phyloP scores from a whole-genome alignment of 1,139 yeast species.

The Saccharomyces uvarum region DNA sequence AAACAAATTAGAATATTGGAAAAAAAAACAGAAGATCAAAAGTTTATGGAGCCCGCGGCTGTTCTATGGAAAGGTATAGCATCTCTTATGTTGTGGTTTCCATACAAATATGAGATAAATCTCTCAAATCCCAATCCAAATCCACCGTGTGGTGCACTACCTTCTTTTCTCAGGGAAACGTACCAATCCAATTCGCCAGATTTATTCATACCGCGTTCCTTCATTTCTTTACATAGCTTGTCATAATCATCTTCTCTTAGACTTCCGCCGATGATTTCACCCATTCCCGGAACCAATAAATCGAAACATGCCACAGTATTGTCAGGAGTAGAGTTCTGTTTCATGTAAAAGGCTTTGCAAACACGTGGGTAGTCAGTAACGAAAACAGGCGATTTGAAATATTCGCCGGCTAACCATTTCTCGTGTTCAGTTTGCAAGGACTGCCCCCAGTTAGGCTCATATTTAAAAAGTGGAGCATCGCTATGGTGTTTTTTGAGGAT shows the following conservation, averaged over 20 bases:
- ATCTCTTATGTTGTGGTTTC: constrained; percentile 66
- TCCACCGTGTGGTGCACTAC: constrained; percentile 91
- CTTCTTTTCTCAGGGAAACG: constrained; percentile 60
- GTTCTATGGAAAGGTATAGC: constrained; percentile 74
- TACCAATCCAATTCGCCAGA: constrained; percentile 70
- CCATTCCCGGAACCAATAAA: constrained; percentile 77
- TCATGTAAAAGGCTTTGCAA: constrained; percentile 92
- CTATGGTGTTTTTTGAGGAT: constrained; percentile 32
- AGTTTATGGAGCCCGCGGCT: constrained; percentile 16
- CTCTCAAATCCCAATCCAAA: constrained; percentile 95
- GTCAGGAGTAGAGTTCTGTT: constrained; percentile 32
- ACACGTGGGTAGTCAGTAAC: constrained; percentile 78
- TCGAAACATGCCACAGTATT: constrained; percentile 87
- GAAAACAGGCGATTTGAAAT: constrained; percentile 71
- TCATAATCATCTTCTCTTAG: constrained; percentile 68
- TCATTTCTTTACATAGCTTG: constrained; percentile 44
- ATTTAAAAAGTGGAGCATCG: constrained; percentile 15
- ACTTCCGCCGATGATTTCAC: constrained; percentile 96
- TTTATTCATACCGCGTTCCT: constrained; percentile 45
- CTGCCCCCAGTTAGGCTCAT: constrained; percentile 57
- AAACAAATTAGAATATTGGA: background rate
- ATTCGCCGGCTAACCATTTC: constrained; percentile 71
- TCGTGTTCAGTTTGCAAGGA: constrained; percentile 80
- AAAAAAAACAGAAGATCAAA: background rate
- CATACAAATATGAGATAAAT: constrained; percentile 61